Conservation (phyloP, 345 rosid genomes). For the Abelmoschus esculentus region DNA sequence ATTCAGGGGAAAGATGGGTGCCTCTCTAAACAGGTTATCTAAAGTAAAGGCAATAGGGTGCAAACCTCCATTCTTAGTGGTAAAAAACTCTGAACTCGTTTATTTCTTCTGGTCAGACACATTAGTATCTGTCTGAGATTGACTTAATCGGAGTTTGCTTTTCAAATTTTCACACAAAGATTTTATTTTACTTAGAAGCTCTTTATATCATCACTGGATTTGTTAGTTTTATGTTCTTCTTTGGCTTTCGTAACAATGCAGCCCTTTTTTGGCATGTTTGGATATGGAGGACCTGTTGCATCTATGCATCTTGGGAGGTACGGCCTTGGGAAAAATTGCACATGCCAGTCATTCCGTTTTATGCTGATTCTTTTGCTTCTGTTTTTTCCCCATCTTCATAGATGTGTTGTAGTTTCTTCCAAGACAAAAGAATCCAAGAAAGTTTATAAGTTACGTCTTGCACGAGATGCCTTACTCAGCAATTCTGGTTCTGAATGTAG, state of each 20-base stretch:
- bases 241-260: conserved; percentile 16
- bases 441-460: conserved; percentile 43
- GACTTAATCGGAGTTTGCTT: background rate
- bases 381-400: conserved; percentile 7
- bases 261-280: conserved; percentile 61
- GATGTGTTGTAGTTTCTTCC: conserved; percentile 57
- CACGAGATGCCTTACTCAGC: conserved; percentile 42
- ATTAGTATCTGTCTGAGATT: background rate
- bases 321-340: background rate
- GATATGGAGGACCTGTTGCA: conserved; percentile 56
- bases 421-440: conserved; percentile 49
- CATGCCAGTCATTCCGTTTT: background rate
- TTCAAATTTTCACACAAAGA: background rate
- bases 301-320: conserved; percentile 60
- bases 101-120: background rate
- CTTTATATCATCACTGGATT: background rate
- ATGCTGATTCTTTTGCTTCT: background rate
- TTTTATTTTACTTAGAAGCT: background rate
- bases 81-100: conserved; percentile 11
- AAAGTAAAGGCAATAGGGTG: conserved; percentile 44
- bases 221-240: background rate
- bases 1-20: conserved; percentile 73
- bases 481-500: conserved; percentile 25
- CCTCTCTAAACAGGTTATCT: conserved; percentile 51
- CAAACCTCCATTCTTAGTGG: conserved; percentile 68